Base-by-base conservation (phyloP, 768 basidiomycete species). In the Russula virescens region DNA sequence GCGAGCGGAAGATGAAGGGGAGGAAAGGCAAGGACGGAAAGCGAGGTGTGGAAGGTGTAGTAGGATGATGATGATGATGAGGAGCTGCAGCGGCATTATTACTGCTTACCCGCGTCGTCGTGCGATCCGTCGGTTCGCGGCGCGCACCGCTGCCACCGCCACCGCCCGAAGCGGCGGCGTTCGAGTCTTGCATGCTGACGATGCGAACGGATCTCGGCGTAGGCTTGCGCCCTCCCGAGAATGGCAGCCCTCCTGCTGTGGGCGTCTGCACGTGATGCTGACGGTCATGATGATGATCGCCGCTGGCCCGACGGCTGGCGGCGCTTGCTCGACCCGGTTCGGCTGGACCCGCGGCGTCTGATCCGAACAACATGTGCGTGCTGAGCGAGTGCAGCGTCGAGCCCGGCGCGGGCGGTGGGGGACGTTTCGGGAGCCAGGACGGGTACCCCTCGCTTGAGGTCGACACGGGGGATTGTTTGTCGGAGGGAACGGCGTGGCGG, bases 171-270 rank as follows among this genome's bases (percentile, higher is more conserved):
- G 54, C 19, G 16, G 54, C 25, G 16, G 53, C 60, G 26, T 28
- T 48, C 14, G 61, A 54, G 49, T 86, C 80, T 67, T 85, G 82
- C 53, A 90, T 74, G 65, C 83, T 87, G 68, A 92, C 87, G 60
- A 93, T 89, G 64, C 91, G 84, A 18, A 93, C 87, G 1, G 88
- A 90, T 31, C 90, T 85, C 23, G 89, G 87, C 0, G 89, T 89
- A 0, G 91, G 81, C 67, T 84, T 88, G 45, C 91, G 81, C n/a
- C 90, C 91, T 35, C 84, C 81, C 7, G 78, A 58, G 55, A 75
- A 75, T 18, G 75, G 75, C 19, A 70, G n/a, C n/a, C n/a, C n/a
- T n/a, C n/a, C n/a, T n/a, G n/a, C n/a, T n/a, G n/a, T 62, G 40
- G 61, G 58, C 60, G 67, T 68, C 26, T 58, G 61, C 16, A 43